Percentiles rank a stretch among this genome's conserved stretches.
Conservation (phyloP, 805 yeast species). For the Sungouiella thailandica region DNA sequence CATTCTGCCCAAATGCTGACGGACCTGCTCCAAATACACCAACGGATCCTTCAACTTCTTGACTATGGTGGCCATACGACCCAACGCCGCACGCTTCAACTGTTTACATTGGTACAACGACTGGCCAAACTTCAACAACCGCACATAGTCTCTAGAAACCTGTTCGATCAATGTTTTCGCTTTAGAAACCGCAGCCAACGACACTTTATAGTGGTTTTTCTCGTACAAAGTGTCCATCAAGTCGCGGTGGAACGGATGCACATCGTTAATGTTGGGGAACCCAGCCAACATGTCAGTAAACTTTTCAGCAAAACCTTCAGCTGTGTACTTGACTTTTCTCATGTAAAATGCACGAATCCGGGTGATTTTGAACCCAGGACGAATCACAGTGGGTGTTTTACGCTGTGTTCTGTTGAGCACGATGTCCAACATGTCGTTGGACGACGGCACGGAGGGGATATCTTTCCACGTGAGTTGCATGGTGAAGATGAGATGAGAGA, state of each 20-base stretch:
- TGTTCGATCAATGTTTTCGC: slow-evolving; percentile 94
- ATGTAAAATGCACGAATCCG: slow-evolving; percentile 96
- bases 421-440: slow-evolving; percentile 92
- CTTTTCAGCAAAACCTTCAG: slow-evolving; percentile 94
- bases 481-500: slow-evolving; percentile 2
- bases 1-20: slow-evolving; percentile 98
- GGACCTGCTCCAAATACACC: slow-evolving; percentile 91
- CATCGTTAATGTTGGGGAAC: slow-evolving; percentile 94
- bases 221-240: slow-evolving; percentile 96
- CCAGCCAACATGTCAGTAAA: slow-evolving; percentile 79
- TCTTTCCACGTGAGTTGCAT: slow-evolving; percentile 99
- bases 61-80: slow-evolving; percentile 98
- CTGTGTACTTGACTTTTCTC: slow-evolving; percentile 95
- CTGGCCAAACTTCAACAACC: slow-evolving; percentile 95
- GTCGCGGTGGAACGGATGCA: slow-evolving; percentile 98
- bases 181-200: slow-evolving; percentile 88
- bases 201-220: slow-evolving; percentile 96
- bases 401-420: slow-evolving; percentile 97
- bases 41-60: slow-evolving; percentile 94
- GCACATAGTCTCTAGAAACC: slow-evolving; percentile 90
- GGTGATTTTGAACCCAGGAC: slow-evolving; percentile 93
- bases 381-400: slow-evolving; percentile 97
- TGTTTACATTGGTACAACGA: slow-evolving; percentile 98
- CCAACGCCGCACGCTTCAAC: slow-evolving; percentile 95
- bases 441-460: slow-evolving; percentile 88